Base-by-base conservation (phyloP, 495 filamentous ascomycete species). In the Neurospora sp. region DNA sequence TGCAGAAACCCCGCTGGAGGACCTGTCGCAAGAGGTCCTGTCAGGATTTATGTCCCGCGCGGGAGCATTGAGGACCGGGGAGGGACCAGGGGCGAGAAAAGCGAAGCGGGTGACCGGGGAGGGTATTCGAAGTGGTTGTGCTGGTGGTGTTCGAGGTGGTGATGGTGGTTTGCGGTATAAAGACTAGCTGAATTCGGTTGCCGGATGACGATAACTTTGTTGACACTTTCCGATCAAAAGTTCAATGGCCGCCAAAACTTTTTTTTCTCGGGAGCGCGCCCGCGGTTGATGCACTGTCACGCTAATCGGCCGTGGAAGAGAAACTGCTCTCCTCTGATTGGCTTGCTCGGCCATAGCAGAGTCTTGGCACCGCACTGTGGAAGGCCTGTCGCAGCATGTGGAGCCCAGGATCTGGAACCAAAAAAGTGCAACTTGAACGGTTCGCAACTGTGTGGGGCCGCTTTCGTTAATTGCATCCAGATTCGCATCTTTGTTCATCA, bases 1-100 rank as follows among this genome's bases (percentile, higher is more conserved):
- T 70, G 73, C 72, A 69, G 42, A 66, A 66, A 66, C 54, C 54
- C 54, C 54, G 54, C 54, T 27, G 54, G 54, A 66, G 54, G 54
- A 66, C 54, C 54, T 66, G 54, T 66, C 54, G 54, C 54, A 66
- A 66, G 54, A 66, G 54, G 54, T 66, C 54, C 54, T 62, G 54
- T 66, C 54, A 66, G 54, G 54, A 66, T 66, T 66, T 66, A 66
- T 66, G 54, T 66, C 54, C 54, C 27, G 54, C 54, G 54, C 54
- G 54, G 54, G 54, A 66, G 54, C 54, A 66, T 66, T 66, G 54
- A 66, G 54, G 54, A 66, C 54, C 23, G 54, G 27, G 54, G 14
- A 66, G 54, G 1, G 54, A 66, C 27, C 54, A 66, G 54, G 27
- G 27, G 27, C 14, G 27, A 66, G 27, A 66, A 66, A 14, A 14